These are phyloP conservation scores for Colletotrichum tofieldiae DNA, from an alignment of 2,329 filamentous ascomycete species.

Conservation along the genomic window DNA sequence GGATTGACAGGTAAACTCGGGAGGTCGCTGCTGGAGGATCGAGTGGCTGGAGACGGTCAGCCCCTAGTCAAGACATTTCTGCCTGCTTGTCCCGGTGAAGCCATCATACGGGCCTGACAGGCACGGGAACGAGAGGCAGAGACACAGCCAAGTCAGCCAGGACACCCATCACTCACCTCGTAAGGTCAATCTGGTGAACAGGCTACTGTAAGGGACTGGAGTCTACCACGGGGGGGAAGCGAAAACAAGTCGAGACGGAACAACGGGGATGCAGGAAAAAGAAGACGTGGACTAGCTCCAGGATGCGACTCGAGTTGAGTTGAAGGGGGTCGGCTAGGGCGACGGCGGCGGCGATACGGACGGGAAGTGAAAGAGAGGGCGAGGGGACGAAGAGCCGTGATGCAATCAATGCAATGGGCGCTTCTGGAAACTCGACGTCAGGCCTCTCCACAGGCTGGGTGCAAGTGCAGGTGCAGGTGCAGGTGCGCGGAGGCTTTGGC, in stretches of 20 bases:
- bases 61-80: constrained; percentile 8
- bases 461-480: constrained; percentile 6
- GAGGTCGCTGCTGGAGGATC: constrained; percentile 11
- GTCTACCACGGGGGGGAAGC: constrained; percentile 5
- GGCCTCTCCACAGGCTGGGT: constrained; percentile 7
- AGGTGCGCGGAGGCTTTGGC: not conserved
- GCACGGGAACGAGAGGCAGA: constrained; percentile 20
- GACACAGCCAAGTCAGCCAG: constrained; percentile 8
- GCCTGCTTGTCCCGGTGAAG: constrained; percentile 28
- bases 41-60: constrained; percentile 30
- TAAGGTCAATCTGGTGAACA: not conserved
- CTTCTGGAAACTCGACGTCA: constrained; percentile 38
- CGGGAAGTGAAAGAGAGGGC: not conserved
- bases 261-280: constrained; percentile 27
- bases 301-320: constrained; percentile 18
- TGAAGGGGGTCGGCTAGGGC: constrained; percentile 2
- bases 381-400: constrained; percentile 20
- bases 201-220: constrained; percentile 20
- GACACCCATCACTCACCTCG: constrained; percentile 32
- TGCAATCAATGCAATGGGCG: constrained; percentile 37
- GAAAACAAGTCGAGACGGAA: constrained; percentile 5
- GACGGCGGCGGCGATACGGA: constrained; percentile 10
- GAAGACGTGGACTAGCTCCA: constrained; percentile 5
- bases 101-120: constrained; percentile 16
- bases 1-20: not conserved